Conservation (phyloP, 2,329 filamentous ascomycete genomes). For the Bipolaris zeicola region DNA sequence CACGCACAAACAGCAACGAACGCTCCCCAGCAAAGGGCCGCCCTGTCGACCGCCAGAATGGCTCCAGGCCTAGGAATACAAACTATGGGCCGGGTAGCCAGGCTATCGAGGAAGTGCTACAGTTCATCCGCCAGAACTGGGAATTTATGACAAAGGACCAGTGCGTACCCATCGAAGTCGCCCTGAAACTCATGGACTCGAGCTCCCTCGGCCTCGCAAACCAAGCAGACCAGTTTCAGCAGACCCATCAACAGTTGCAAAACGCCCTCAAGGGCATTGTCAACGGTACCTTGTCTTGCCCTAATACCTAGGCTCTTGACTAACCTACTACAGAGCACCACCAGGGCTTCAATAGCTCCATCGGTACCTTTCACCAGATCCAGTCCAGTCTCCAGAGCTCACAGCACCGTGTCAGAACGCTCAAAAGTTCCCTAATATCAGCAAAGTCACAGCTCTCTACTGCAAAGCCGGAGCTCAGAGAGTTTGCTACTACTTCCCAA, state of each 20-base stretch:
- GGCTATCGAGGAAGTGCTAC: slow-evolving; percentile 66
- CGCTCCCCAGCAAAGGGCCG: slow-evolving; percentile 49
- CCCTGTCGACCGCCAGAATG: slow-evolving; percentile 45
- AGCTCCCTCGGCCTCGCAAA: slow-evolving; percentile 92
- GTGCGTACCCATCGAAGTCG: slow-evolving; percentile 90
- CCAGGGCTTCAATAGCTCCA: slow-evolving; percentile 98
- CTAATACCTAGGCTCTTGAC: not conserved
- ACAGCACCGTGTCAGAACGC: slow-evolving; percentile 78
- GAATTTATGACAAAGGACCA: slow-evolving; percentile 86
- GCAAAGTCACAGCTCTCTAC: slow-evolving; percentile 82
- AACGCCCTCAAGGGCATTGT: slow-evolving; percentile 92
- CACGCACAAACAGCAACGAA: slow-evolving; percentile 50
- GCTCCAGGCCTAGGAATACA: slow-evolving; percentile 34
- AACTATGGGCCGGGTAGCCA: slow-evolving; percentile 49
- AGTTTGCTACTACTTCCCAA: slow-evolving; percentile 83
- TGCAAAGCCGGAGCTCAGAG: slow-evolving; percentile 89
- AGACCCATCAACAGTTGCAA: slow-evolving; percentile 87
- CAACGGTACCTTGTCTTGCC: slow-evolving; percentile 59
- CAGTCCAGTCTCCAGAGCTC: slow-evolving; percentile 89
- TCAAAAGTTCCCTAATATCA: slow-evolving; percentile 81
- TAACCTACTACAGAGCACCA: slow-evolving; percentile 72
- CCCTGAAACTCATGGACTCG: slow-evolving; percentile 90
- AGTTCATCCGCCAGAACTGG: slow-evolving; percentile 88
- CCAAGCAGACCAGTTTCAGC: slow-evolving; percentile 82
- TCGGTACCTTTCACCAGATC: slow-evolving; percentile 98